Evolutionary conservation across 164 flowering plant species (phyloP).

Genomic region (Annona squamosa): DNA sequence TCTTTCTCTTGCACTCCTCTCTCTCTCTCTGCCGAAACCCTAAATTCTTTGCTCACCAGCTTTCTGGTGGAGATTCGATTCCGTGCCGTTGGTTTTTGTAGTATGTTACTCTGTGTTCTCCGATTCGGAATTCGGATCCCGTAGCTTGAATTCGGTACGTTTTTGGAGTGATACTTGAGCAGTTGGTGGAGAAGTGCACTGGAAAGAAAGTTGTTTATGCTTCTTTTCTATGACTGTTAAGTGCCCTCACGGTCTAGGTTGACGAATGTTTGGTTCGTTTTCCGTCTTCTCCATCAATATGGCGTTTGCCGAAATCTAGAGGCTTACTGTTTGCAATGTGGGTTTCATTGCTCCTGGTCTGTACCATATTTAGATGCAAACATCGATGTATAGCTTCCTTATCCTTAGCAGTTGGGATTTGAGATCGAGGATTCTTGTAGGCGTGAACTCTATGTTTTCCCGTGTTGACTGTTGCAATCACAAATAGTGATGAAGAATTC

Average conservation of each 20-base stretch:
- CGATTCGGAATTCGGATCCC: background rate
- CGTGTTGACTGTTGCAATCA: background rate
- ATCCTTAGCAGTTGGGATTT: background rate
- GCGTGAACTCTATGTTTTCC: background rate
- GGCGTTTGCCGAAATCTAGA: background rate
- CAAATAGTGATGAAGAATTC: too few relatives aligned
- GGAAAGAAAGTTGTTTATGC: background rate
- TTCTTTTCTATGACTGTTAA: too few relatives aligned
- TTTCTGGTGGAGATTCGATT: background rate
- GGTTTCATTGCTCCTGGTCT: background rate
- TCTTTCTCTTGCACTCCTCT: background rate
- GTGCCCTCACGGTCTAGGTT: background rate
- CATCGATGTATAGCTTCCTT: background rate
- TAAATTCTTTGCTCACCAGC: too few relatives aligned
- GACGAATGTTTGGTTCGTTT: too few relatives aligned
- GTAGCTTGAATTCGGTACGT: background rate
- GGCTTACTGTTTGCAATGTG: background rate
- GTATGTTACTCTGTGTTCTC: background rate
- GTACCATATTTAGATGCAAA: background rate
- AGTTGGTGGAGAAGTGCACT: background rate
- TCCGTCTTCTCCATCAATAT: too few relatives aligned
- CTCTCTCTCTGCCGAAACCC: background rate
- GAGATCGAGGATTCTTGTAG: background rate
- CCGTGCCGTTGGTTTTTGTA: background rate
- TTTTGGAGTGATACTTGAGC: background rate